Percentiles rank a stretch among this genome's conserved stretches.
phyloP scores from a whole-genome alignment of 2,329 filamentous ascomycete species.

The Canariomyces notabilis region DNA sequence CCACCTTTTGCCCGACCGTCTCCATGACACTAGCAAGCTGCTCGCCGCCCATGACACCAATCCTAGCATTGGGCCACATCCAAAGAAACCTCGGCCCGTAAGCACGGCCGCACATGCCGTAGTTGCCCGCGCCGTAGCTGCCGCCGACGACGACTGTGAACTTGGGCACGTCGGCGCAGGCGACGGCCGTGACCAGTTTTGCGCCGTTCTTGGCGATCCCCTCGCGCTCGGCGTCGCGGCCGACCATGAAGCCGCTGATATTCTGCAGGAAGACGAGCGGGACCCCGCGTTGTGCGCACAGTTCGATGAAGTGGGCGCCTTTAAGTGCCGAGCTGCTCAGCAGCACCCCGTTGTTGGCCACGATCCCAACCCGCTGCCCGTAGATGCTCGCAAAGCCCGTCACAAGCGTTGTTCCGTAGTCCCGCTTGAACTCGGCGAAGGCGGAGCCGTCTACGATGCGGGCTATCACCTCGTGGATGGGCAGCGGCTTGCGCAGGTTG shows the following conservation, averaged over 20 bases:
- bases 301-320: conserved; percentile 93
- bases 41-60: conserved; percentile 93
- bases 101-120: conserved; percentile 95
- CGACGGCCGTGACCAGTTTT: conserved; percentile 92
- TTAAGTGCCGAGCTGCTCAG: conserved; percentile 87
- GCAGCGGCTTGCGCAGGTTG: conserved; percentile 79
- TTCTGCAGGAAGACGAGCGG: conserved; percentile 94
- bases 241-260: conserved; percentile 98
- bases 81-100: conserved; percentile 89
- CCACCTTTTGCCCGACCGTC: conserved; percentile 77
- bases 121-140: conserved; percentile 91
- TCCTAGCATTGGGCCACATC: conserved; percentile 97
- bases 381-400: conserved; percentile 90
- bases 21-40: conserved; percentile 92
- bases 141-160: conserved; percentile 95
- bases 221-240: conserved; percentile 82
- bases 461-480: conserved; percentile 85
- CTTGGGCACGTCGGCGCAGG: conserved; percentile 90
- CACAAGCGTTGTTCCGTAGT: conserved; percentile 83
- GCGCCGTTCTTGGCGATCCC: conserved; percentile 98
- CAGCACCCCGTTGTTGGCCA: conserved; percentile 94
- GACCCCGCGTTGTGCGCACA: conserved; percentile 84
- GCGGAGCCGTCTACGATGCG: conserved; percentile 86
- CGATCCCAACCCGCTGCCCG: conserved; percentile 83
- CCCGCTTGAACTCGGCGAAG: conserved; percentile 91